Base-by-base conservation (phyloP, 1,284 basidiomycete genomes). In the Fereydounia khargensis region DNA sequence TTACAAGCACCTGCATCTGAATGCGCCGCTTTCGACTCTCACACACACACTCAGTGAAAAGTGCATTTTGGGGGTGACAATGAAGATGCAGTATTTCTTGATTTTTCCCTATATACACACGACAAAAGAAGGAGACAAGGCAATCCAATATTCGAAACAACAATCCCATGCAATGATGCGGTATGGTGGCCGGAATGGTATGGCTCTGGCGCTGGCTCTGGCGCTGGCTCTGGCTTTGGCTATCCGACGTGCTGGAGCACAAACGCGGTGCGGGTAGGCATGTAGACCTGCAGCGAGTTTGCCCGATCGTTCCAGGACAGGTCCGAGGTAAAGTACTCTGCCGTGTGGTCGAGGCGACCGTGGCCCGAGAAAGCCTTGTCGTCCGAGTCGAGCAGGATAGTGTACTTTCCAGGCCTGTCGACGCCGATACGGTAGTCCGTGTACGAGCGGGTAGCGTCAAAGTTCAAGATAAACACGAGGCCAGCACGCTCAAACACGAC, bases 391-490 rank as follows among this genome's bases (percentile, higher is more conserved):
- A 98, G 79, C 16, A 89, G 79, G 49, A 91, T 82, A 37, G 79
- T 81, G 78, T 97, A 97, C 77, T 90, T 85, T n/a, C 94, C 94
- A 10, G 87, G 78, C 43, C 79, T 82, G 22, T 96, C 86, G 13
- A 94, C 84, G 5, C 94, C 94, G 38, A 97, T 85, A 30, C 92
- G 84, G 78, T 96, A 98, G 77, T 96, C 90, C 33, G 86, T 85
- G 79, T 86, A 98, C 45, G 89, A 91, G 35, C 89, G 79, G 13
- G 82, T 84, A 3, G 89, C 85, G 78, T 95, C 86, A 82, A 97
- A 95, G 79, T 98, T 98, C 83, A 96, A 97, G 62, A 96, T 82
- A 79, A 96, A 98, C 33, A 98, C 78, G 38, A 97, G 80, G 22
- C 87, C 88, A 11, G 87, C 92, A 39, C 94, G 85, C 79, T 98